A percentile compares a stretch with the other conserved stretches of the same genome.
phyloP scores from a whole-genome alignment of 352 stramenopile genomes.

The Ophiocytium majus region DNA sequence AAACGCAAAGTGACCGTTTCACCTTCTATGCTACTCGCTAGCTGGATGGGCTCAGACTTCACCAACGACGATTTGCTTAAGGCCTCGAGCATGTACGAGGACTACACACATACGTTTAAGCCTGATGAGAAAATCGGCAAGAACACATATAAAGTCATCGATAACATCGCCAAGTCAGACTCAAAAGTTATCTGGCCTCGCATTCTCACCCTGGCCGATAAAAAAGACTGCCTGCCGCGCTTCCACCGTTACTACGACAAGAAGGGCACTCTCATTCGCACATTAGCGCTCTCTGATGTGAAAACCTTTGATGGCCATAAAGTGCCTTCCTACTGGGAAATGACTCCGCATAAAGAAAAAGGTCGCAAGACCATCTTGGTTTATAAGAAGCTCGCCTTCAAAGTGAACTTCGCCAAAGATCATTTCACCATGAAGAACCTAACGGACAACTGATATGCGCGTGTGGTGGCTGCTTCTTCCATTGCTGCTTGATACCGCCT shows the following conservation, averaged over 20 bases:
- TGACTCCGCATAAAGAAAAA: background rate
- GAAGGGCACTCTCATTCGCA: background rate
- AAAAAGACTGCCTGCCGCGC: slow-evolving; percentile 4
- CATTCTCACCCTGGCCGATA: background rate
- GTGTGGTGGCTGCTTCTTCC: background rate
- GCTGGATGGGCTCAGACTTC: slow-evolving; percentile 9
- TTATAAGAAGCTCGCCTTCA: background rate
- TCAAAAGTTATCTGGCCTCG: slow-evolving; percentile 2
- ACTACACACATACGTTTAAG: background rate
- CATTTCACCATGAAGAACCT: slow-evolving; percentile 1
- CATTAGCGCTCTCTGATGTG: background rate
- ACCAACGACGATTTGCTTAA: slow-evolving; percentile 6
- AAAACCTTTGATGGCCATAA: slow-evolving; percentile 8
- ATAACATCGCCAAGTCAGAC: slow-evolving; percentile 1
- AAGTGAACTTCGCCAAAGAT: background rate
- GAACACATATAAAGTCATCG: background rate
- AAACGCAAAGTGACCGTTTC: background rate
- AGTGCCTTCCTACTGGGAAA: background rate
- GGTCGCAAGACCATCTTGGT: background rate
- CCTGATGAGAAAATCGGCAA: background rate
- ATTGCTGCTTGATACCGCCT: background rate
- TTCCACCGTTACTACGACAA: background rate
- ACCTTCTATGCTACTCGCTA: slow-evolving; percentile 1
- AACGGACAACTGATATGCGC: too few relatives aligned
- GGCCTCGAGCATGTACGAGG: background rate